Conservation (phyloP, 2,329 filamentous ascomycete species). For the Neonectria coccinea region DNA sequence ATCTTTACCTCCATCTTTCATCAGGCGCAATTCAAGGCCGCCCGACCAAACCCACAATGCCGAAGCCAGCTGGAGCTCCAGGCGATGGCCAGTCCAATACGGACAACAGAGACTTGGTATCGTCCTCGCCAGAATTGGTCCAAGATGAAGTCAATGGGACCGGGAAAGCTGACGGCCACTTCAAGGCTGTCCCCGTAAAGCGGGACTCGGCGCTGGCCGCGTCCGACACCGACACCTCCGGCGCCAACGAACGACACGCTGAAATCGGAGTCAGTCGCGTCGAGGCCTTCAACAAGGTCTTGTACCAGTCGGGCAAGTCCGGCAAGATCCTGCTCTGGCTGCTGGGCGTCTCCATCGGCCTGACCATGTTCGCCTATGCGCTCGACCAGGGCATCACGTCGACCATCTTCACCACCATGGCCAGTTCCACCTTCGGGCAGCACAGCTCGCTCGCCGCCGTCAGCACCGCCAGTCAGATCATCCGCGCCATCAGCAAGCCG, state of each 20-base stretch:
- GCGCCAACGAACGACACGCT: neutral
- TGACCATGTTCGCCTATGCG: slow-evolving; percentile 55
- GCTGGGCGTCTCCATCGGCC: slow-evolving; percentile 50
- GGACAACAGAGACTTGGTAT: neutral
- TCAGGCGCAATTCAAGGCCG: neutral
- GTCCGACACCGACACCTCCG: neutral
- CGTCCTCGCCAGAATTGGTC: neutral
- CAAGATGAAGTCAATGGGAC: neutral
- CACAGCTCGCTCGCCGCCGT: slow-evolving; percentile 51
- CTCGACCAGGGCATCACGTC: slow-evolving; percentile 54
- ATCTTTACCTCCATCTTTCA: neutral
- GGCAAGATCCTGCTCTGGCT: slow-evolving; percentile 52
- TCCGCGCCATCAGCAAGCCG: slow-evolving; percentile 54
- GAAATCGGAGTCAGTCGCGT: slow-evolving; percentile 50
- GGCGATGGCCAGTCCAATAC: slow-evolving; percentile 1
- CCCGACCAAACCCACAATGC: slow-evolving; percentile 1
- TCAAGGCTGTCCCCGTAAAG: neutral
- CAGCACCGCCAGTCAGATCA: slow-evolving; percentile 50
- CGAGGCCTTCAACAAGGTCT: slow-evolving; percentile 55
- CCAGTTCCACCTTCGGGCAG: slow-evolving; percentile 49
- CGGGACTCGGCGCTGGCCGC: neutral
- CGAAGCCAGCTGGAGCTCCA: slow-evolving; percentile 12
- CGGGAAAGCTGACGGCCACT: neutral
- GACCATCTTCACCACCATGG: slow-evolving; percentile 50
- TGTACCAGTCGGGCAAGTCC: slow-evolving; percentile 52